These are phyloP conservation scores for Aspergillus persii DNA, from an alignment of 2,329 filamentous ascomycete species.

Conservation along the genomic window DNA sequence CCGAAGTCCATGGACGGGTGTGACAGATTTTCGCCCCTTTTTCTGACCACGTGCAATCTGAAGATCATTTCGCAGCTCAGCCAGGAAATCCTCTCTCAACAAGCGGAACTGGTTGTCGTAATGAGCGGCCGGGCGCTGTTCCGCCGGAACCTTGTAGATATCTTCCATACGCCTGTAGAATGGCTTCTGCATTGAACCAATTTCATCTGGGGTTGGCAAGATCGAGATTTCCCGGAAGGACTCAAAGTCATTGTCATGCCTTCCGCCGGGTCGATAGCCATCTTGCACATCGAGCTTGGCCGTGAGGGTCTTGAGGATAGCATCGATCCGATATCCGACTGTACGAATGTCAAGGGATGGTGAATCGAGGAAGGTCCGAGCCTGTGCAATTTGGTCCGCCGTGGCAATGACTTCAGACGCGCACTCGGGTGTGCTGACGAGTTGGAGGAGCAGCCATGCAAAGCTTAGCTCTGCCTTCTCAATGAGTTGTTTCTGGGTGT, in stretches of 20 bases:
- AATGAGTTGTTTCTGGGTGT: too few species aligned
- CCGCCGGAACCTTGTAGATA: conserved; percentile 40
- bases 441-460: too few species aligned
- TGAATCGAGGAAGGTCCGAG: too few species aligned
- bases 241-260: conserved; percentile 70
- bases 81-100: conserved; percentile 68
- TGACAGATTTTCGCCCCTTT: conserved; percentile 42
- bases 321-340: too few species aligned
- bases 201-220: conserved; percentile 65
- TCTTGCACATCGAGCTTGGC: too few species aligned
- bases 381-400: too few species aligned
- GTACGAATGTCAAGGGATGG: too few species aligned
- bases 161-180: conserved; percentile 58
- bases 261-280: conserved; percentile 67
- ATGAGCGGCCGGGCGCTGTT: conserved; percentile 49
- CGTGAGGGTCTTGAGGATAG: too few species aligned
- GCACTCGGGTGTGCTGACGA: too few species aligned
- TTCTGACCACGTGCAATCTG: conserved; percentile 52
- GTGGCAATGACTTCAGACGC: too few species aligned
- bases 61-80: conserved; percentile 62
- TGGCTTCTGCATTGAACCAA: conserved; percentile 51
- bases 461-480: too few species aligned
- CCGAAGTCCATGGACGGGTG: conserved; percentile 42
- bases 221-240: conserved; percentile 63
- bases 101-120: conserved; percentile 72